phyloP scores from a whole-genome alignment of 1,139 yeast species.

The Debaryomyces fabryi region DNA sequence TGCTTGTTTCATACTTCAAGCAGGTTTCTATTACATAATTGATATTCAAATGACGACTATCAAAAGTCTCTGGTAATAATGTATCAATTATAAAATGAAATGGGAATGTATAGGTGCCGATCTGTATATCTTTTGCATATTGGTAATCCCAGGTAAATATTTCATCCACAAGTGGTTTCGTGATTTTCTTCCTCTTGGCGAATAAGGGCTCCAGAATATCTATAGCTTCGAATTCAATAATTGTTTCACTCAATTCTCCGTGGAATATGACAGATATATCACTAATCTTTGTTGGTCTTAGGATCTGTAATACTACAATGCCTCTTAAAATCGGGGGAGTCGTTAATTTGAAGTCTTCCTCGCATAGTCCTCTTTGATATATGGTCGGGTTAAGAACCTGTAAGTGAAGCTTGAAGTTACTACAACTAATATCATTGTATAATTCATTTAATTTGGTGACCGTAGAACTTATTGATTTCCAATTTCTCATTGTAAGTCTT shows the following conservation, averaged over 20 bases:
- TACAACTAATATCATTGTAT: conserved; percentile 1
- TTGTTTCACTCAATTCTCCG: conserved; percentile 15
- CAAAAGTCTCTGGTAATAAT: conserved; percentile 16
- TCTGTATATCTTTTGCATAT: conserved; percentile 8
- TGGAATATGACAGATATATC: conserved; percentile 11
- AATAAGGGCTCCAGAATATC: neutral
- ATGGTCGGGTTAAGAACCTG: conserved; percentile 5
- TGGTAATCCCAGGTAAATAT: conserved; percentile 14
- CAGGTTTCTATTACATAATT: conserved; percentile 14
- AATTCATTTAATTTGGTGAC: neutral
- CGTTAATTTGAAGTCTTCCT: conserved; percentile 9
- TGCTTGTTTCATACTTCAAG: conserved; percentile 6
- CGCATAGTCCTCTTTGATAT: conserved; percentile 14
- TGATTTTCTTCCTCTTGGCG: conserved; percentile 7
- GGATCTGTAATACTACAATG: conserved; percentile 10
- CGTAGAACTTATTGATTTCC: conserved; percentile 1
- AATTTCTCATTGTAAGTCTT: neutral
- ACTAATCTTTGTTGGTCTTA: conserved; percentile 9
- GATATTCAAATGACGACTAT: conserved; percentile 12
- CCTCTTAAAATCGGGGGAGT: conserved; percentile 14
- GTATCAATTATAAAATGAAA: conserved; percentile 19
- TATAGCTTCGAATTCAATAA: neutral
- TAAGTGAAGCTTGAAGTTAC: conserved; percentile 5
- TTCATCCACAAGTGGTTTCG: conserved; percentile 14
- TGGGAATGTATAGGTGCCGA: conserved; percentile 20